These are phyloP conservation scores for Amaranthus palmeri DNA, from an alignment of 148 eudicot species.

Conservation along the genomic window DNA sequence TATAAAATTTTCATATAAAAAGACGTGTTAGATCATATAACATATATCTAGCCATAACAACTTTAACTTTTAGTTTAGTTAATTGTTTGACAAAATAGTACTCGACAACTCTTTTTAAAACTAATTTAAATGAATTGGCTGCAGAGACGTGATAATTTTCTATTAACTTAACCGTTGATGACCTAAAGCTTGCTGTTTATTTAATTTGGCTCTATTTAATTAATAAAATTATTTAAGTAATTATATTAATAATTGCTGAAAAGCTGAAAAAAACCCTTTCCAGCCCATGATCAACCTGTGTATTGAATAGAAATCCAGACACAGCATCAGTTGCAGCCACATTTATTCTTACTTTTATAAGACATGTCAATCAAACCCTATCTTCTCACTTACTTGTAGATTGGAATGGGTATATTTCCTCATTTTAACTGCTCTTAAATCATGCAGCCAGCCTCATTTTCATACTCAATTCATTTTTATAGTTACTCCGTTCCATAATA, in stretches of 20 bases:
- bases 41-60: too few species aligned
- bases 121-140: background rate
- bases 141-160: conserved; percentile 16
- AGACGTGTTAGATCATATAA: too few species aligned
- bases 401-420: too few species aligned
- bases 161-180: background rate
- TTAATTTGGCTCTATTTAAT: conserved; percentile 1
- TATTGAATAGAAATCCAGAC: background rate
- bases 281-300: conserved; percentile 13
- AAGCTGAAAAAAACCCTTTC: conserved; percentile 19
- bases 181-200: conserved; percentile 7
- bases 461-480: too few species aligned
- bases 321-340: background rate
- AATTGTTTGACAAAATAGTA: too few species aligned
- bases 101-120: background rate
- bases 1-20: too few species aligned
- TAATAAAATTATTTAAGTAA: too few species aligned
- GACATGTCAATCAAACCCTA: conserved; percentile 15
- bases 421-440: too few species aligned
- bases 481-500: too few species aligned
- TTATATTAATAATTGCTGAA: background rate
- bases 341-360: conserved; percentile 8
- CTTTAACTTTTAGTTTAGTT: too few species aligned
- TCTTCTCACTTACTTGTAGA: background rate
- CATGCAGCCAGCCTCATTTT: too few species aligned